phyloP scores from a whole-genome alignment of 129 eudicot genomes.

The Flaveria sonorensis region DNA sequence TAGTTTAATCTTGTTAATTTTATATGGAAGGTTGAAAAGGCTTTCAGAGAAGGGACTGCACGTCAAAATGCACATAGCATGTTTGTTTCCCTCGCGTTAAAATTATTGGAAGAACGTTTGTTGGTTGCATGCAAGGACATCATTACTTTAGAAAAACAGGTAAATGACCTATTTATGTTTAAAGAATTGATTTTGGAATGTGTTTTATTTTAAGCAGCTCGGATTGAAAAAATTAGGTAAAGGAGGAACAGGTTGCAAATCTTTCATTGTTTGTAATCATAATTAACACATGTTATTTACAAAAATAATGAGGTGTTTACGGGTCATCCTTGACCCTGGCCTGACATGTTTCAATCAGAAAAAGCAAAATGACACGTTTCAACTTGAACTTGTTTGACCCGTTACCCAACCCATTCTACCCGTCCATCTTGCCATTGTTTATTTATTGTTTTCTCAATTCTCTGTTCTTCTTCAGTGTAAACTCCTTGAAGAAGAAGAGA shows the following conservation, averaged over 20 bases:
- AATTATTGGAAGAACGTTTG: slow-evolving; percentile 87
- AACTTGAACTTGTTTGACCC: neutral
- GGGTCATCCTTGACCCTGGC: neutral
- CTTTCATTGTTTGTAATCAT: neutral
- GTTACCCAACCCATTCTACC: neutral
- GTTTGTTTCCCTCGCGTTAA: slow-evolving; percentile 85
- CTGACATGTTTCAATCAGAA: neutral
- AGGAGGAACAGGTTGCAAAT: neutral
- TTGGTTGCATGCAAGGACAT: slow-evolving; percentile 95
- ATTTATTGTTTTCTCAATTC: slow-evolving; percentile 20
- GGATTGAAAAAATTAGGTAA: neutral
- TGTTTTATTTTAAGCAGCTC: slow-evolving; percentile 1
- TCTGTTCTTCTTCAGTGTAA: slow-evolving; percentile 52
- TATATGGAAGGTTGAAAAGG: slow-evolving; percentile 82
- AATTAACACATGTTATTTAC: neutral
- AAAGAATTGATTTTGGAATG: neutral
- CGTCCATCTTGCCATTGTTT: neutral
- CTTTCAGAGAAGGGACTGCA: slow-evolving; percentile 97
- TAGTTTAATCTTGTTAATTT: slow-evolving; percentile 1
- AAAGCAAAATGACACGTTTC: neutral
- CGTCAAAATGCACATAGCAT: slow-evolving; percentile 99
- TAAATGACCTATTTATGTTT: slow-evolving; percentile 12
- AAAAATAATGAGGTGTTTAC: neutral
- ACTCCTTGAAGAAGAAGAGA: slow-evolving; percentile 98
- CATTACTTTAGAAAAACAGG: slow-evolving; percentile 91